Conservation (phyloP, 2,329 filamentous ascomycete genomes). For the Cladophialophora bantiana region DNA sequence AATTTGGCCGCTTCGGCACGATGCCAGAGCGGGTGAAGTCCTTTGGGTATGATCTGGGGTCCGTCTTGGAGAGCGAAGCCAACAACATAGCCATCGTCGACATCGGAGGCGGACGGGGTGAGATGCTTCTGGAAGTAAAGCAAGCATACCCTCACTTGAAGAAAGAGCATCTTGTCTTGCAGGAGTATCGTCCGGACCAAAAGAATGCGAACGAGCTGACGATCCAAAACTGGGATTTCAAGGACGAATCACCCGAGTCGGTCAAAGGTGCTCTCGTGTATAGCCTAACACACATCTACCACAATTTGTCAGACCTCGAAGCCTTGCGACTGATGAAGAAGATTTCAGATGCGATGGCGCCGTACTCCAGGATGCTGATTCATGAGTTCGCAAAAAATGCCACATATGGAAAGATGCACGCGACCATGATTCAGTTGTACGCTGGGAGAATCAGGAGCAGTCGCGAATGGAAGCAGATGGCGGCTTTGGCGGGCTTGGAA, state of each 20-base stretch:
- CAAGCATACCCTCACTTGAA: conserved; percentile 44
- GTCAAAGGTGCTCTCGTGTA: conserved; percentile 46
- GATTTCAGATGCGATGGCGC: conserved; percentile 46
- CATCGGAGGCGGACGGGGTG: conserved; percentile 49
- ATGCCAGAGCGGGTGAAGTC: conserved; percentile 44
- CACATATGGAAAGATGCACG: conserved; percentile 47
- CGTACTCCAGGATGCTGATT: conserved; percentile 46
- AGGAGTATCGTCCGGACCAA: conserved; percentile 48
- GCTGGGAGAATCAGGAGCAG: conserved; percentile 47
- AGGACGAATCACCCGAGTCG: conserved; percentile 45
- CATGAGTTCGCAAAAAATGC: conserved; percentile 48
- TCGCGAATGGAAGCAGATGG: conserved; percentile 47
- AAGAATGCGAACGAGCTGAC: conserved; percentile 42
- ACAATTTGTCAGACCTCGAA: conserved; percentile 49
- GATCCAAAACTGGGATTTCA: conserved; percentile 48
- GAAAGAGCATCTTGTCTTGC: conserved; percentile 44
- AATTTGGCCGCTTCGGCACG: conserved; percentile 47
- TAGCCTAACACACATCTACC: conserved; percentile 47
- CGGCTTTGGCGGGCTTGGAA: conserved; percentile 44
- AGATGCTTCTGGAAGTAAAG: conserved; percentile 48
- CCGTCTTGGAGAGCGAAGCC: not conserved
- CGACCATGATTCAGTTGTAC: conserved; percentile 49
- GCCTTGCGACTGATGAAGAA: conserved; percentile 48
- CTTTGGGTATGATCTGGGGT: conserved; percentile 46
- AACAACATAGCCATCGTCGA: conserved; percentile 41